Conservation (phyloP, 768 basidiomycete species). For the Gloeophyllum trabeum region DNA sequence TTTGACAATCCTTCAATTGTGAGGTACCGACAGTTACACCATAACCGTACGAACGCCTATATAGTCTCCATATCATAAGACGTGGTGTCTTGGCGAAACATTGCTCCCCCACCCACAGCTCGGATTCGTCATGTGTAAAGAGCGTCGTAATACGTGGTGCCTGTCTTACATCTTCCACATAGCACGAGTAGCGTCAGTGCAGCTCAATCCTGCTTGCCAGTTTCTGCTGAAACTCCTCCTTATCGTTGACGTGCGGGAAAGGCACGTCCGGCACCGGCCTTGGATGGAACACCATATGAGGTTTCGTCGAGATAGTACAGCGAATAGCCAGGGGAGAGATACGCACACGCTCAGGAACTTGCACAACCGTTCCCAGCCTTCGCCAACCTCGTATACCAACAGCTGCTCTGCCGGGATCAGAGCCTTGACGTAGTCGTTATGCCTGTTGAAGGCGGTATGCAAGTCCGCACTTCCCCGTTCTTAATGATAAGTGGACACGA, state of each 20-base stretch:
- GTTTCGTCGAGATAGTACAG: background rate
- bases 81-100: too few relatives aligned
- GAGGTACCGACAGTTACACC: too few relatives aligned
- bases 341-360: background rate
- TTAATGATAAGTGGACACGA: background rate
- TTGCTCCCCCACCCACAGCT: too few relatives aligned
- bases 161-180: too few relatives aligned
- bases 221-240: background rate
- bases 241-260: background rate
- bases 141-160: too few relatives aligned
- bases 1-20: too few relatives aligned
- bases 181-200: too few relatives aligned
- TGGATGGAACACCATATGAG: background rate
- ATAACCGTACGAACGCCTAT: too few relatives aligned
- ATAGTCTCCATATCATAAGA: too few relatives aligned
- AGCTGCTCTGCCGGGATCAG: background rate
- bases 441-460: background rate
- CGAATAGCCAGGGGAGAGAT: background rate
- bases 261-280: background rate
- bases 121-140: too few relatives aligned
- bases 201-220: too few relatives aligned
- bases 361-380: background rate
- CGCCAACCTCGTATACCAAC: background rate
- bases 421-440: background rate
- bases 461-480: background rate